A percentile compares a stretch with the other conserved stretches of the same genome.
phyloP scores from a whole-genome alignment of 2,329 filamentous ascomycete genomes.

The Fusarium sp. region DNA sequence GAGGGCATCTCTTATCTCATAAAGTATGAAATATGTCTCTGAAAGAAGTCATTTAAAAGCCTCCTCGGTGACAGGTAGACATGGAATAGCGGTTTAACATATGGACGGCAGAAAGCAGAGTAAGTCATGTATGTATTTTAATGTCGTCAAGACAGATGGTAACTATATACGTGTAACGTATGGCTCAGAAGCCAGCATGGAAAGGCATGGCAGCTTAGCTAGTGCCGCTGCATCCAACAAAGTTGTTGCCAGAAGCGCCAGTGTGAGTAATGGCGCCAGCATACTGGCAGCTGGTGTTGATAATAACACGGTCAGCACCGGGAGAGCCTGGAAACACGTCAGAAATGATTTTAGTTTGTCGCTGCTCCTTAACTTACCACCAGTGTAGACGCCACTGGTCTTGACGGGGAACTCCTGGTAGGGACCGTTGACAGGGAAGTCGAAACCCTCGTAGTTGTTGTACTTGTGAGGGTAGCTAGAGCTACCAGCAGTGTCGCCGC shows the following conservation, averaged over 20 bases:
- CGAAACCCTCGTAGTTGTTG: conserved; percentile 53
- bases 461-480: conserved; percentile 53
- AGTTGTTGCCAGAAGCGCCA: conserved; percentile 73
- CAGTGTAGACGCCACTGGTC: conserved; percentile 48
- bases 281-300: conserved; percentile 65
- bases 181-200: background rate
- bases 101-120: no score
- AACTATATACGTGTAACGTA: background rate
- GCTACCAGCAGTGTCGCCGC: conserved; percentile 40
- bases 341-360: accelerated
- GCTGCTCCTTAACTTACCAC: conserved; percentile 40
- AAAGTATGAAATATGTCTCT: no score
- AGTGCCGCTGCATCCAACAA: conserved; percentile 67
- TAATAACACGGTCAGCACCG: conserved; percentile 73
- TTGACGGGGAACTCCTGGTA: conserved; percentile 55
- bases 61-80: no score
- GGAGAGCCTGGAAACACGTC: conserved; percentile 53
- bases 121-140: background rate
- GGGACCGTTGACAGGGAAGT: conserved; percentile 47
- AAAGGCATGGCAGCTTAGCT: background rate
- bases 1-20: background rate
- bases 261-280: conserved; percentile 77
- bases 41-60: background rate
- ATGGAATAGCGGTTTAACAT: accelerated
- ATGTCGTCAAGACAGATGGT: background rate